A percentile compares a stretch with the other conserved stretches of the same genome.
phyloP scores from a whole-genome alignment of 2,329 filamentous ascomycete species.

The Ambrosiella cleistominuta region DNA sequence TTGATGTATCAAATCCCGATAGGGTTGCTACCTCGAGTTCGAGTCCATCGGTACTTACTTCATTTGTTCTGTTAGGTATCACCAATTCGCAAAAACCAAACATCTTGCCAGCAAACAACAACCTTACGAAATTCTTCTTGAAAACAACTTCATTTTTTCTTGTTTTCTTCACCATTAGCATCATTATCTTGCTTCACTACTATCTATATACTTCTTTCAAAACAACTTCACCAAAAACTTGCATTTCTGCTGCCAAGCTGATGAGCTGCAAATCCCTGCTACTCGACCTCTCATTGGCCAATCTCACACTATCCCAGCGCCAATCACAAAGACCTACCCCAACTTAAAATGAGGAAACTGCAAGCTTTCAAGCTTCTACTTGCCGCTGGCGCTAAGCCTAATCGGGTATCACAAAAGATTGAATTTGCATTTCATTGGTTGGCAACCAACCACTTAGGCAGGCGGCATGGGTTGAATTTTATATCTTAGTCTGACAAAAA shows the following conservation, averaged over 20 bases:
- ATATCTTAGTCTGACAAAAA: background rate
- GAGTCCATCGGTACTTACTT: no score
- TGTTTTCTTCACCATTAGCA: background rate
- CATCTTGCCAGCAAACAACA: background rate
- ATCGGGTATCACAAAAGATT: background rate
- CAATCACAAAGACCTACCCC: background rate
- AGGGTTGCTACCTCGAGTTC: no score
- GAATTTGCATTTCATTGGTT: background rate
- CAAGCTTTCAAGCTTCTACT: conserved; percentile 5
- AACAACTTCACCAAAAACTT: background rate
- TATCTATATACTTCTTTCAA: background rate
- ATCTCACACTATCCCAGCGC: background rate
- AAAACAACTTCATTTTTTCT: no score
- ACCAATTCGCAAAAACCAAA: background rate
- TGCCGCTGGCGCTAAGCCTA: conserved; percentile 11
- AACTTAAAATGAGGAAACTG: background rate
- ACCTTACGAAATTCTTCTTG: background rate
- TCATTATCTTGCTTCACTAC: background rate
- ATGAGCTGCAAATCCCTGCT: background rate
- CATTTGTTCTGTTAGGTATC: no score
- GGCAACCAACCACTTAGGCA: background rate
- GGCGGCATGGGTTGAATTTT: background rate
- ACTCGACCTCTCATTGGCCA: background rate
- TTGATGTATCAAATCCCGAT: no score
- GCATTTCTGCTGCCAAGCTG: background rate